Evolutionary conservation across 2,329 filamentous ascomycete species (phyloP).

Genomic region (Colletotrichum theobromicola): DNA sequence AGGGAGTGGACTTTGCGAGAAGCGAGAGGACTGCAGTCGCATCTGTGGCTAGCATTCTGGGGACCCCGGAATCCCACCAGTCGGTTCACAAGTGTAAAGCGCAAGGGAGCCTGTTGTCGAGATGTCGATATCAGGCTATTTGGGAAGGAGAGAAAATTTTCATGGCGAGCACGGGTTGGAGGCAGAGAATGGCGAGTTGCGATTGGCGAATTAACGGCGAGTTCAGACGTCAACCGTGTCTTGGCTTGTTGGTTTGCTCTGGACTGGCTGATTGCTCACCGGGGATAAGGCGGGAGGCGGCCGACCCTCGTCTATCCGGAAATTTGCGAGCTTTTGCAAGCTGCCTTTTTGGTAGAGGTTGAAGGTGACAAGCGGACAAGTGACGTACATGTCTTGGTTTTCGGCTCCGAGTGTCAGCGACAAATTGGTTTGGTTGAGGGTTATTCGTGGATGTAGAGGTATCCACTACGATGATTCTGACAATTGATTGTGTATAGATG

Average conservation of each 20-base stretch:
- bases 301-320: not conserved
- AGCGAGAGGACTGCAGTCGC: not conserved
- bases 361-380: not conserved
- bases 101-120: not conserved
- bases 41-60: slow-evolving; percentile 11
- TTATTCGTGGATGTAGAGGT: not conserved
- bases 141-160: not conserved
- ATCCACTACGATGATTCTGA: not conserved
- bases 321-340: not conserved
- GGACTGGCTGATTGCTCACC: not conserved
- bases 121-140: slow-evolving; percentile 14
- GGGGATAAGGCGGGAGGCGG: not conserved
- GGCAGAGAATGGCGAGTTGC: not conserved
- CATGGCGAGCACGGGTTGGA: not conserved
- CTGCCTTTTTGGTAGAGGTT: not conserved
- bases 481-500: not conserved
- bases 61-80: slow-evolving; percentile 16
- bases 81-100: not conserved
- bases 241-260: not conserved
- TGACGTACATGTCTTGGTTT: not conserved
- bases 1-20: not conserved
- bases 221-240: not conserved
- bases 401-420: not conserved
- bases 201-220: not conserved
- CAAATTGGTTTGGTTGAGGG: not conserved